Evolutionary conservation across 176 grass and related monocot genomes (phyloP), one percentile per base, ranked within the genome.

Genomic region (Oryza punctata): DNA sequence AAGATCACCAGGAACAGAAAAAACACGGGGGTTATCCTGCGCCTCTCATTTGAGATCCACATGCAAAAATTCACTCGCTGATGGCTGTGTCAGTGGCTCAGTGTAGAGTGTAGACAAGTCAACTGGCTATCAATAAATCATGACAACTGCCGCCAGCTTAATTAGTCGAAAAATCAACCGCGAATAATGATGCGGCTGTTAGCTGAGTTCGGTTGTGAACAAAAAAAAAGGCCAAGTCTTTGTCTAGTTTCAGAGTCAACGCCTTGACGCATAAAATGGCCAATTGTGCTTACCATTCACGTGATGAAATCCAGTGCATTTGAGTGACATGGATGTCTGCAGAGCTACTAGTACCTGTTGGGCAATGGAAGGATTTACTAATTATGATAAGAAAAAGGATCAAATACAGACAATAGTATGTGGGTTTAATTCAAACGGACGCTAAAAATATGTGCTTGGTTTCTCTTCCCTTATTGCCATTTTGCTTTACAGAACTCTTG

Each of bases 211-310:
- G 12, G 15, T 21, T 23, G 81, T 44, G 2, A 63, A n/a, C n/a
- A 69, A 47, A 63, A 69, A 47, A 79, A 71, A 3, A 59, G 28
- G 19, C 19, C 54, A 60, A 60, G 15, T 69, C 21, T 25, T 18
- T 74, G 45, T 84, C 63, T 50, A 26, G 43, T 52, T 81, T 76
- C 50, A 69, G 38, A 49, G 77, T 77, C 82, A 76, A 77, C 5
- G 43, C 66, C 64, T 89, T 85, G 82, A 81, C 82, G 30, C 41
- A 78, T 24, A 30, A 64, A 88, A 38, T 72, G 65, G 66, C 44
- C 30, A 78, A 12, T 3, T 67, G 24, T 60, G 24, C 41, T 72
- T 57, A 54, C 21, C 73, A 23, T 64, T 65, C 67, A 72, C 30
- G 23, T n/a, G 19, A 41, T 69, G 49, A 64, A 67, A 70, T 23